phyloP scores from a whole-genome alignment of 495 filamentous ascomycete species.

The Xylona heveae region DNA sequence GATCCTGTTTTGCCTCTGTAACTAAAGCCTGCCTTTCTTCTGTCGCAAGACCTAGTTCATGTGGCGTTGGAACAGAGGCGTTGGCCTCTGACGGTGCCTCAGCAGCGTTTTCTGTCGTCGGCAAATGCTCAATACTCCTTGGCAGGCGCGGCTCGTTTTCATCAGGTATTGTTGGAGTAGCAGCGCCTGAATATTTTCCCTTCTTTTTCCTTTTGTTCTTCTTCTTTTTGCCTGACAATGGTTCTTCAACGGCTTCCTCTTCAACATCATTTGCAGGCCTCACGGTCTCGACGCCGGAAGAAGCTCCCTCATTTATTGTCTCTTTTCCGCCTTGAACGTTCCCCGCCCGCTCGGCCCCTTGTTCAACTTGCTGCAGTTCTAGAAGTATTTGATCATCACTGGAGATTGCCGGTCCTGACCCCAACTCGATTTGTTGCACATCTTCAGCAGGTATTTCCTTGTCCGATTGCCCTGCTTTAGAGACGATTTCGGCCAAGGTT shows the following conservation, averaged over 20 bases:
- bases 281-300: background rate
- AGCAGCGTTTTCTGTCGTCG: background rate
- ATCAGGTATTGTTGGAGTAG: background rate
- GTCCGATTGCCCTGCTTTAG: background rate
- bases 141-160: background rate
- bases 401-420: background rate
- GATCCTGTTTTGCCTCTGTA: constrained; percentile 1
- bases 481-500: background rate
- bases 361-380: too few relatives aligned
- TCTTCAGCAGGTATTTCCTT: background rate
- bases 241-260: background rate
- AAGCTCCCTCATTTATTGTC: too few relatives aligned
- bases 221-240: constrained; percentile 5
- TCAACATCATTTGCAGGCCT: background rate
- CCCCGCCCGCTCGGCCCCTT: too few relatives aligned
- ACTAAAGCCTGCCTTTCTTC: background rate
- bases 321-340: too few relatives aligned
- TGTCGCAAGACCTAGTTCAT: background rate
- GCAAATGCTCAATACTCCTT: background rate
- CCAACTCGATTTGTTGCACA: background rate
- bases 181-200: background rate
- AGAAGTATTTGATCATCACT: background rate
- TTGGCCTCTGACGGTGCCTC: background rate
- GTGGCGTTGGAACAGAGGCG: background rate
- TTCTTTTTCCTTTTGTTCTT: constrained; percentile 5